Evolutionary conservation across 768 basidiomycete genomes (phyloP).

Genomic region (Mrakia frigida): DNA sequence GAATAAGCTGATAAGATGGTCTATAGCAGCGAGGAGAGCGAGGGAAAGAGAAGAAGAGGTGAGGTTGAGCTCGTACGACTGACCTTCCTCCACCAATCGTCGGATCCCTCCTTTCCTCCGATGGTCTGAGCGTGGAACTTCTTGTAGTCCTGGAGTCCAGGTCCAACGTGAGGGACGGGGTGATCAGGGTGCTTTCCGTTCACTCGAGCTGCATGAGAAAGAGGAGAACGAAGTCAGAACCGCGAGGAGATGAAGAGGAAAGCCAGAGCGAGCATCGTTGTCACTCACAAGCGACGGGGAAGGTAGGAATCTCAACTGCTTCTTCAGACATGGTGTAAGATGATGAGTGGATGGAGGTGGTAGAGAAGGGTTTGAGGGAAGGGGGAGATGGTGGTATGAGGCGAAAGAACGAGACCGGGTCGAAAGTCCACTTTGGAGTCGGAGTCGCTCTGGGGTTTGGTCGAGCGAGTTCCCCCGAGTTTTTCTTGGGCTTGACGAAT

Average conservation of each 20-base stretch:
- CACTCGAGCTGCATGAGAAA: constrained; percentile 60
- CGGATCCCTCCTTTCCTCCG: constrained; percentile 58
- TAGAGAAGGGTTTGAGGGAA: neutral
- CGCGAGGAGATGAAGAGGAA: constrained; percentile 2
- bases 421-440: too few relatives aligned
- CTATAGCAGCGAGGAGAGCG: neutral
- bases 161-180: constrained; percentile 72
- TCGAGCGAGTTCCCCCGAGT: too few relatives aligned
- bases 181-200: constrained; percentile 49
- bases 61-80: constrained; percentile 32
- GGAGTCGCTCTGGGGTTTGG: too few relatives aligned
- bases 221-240: neutral
- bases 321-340: constrained; percentile 37
- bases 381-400: neutral
- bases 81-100: constrained; percentile 85
- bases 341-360: neutral
- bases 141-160: constrained; percentile 69
- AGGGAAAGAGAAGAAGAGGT: neutral
- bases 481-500: too few relatives aligned
- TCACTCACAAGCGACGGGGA: constrained; percentile 59
- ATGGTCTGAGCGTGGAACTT: constrained; percentile 63
- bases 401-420: neutral
- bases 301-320: constrained; percentile 44
- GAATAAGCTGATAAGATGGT: neutral
- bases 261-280: neutral